A percentile compares a stretch with the other conserved stretches of the same genome.
Evolutionary conservation across 2,329 filamentous ascomycete genomes (phyloP).

Genomic region (Chaetomiaceae sp.): DNA sequence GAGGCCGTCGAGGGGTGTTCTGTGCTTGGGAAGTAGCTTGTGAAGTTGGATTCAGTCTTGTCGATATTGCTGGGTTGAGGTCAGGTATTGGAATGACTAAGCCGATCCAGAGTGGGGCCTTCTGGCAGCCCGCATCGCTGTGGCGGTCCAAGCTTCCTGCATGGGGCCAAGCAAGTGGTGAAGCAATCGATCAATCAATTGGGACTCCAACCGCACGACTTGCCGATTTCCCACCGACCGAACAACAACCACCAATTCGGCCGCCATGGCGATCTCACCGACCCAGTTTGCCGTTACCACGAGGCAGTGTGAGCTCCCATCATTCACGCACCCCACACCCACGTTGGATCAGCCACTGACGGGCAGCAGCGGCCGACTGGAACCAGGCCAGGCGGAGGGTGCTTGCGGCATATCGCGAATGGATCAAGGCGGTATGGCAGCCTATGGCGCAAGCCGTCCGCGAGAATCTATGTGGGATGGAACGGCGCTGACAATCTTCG

Average conservation of each 20-base stretch:
- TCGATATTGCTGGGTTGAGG: neutral
- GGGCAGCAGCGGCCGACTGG: slow-evolving; percentile 73
- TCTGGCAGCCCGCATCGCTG: too few species aligned
- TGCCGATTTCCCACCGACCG: slow-evolving; percentile 9
- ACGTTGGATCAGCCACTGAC: slow-evolving; percentile 33
- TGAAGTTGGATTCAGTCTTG: too few species aligned
- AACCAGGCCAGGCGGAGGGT: slow-evolving; percentile 82
- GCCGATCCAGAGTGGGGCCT: neutral
- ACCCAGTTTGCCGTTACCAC: slow-evolving; percentile 84
- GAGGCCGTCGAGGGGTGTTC: too few species aligned
- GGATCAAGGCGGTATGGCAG: slow-evolving; percentile 84
- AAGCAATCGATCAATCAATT: neutral
- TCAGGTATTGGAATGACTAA: slow-evolving; percentile 8
- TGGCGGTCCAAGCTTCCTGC: slow-evolving; percentile 20
- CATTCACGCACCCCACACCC: neutral
- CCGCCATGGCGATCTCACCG: slow-evolving; percentile 79
- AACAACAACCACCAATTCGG: slow-evolving; percentile 34
- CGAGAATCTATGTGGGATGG: neutral
- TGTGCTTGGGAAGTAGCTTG: too few species aligned
- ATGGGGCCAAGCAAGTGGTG: neutral
- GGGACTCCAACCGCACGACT: slow-evolving; percentile 6
- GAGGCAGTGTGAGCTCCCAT: slow-evolving; percentile 61
- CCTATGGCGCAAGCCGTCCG: neutral
- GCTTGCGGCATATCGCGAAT: slow-evolving; percentile 84
- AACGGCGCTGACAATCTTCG: neutral